A percentile compares a stretch with the other conserved stretches of the same genome.
phyloP scores from a whole-genome alignment of 192 early-diverging fungal genomes.

The Coemansia sp. region DNA sequence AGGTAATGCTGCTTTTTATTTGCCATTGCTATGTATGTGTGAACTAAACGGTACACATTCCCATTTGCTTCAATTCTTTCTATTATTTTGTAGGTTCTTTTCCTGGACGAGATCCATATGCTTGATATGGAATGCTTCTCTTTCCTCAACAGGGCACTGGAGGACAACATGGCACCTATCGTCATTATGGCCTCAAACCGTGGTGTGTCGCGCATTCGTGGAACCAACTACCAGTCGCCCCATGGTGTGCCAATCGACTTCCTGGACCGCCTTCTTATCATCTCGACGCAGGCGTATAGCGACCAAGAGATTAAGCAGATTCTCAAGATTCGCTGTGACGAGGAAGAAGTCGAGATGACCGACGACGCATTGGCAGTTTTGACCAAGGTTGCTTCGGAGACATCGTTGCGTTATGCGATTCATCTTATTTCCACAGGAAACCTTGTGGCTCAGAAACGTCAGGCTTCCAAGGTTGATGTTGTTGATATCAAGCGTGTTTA shows the following conservation, averaged over 20 bases:
- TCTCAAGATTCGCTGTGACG: conserved; percentile 85
- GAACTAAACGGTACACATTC: background rate
- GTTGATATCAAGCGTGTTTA: conserved; percentile 94
- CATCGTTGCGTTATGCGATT: conserved; percentile 92
- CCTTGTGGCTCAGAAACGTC: conserved; percentile 85
- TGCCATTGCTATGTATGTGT: no score
- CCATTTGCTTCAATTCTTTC: background rate
- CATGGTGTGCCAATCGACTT: conserved; percentile 98
- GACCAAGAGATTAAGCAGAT: conserved; percentile 85
- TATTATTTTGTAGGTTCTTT: conserved; percentile 58
- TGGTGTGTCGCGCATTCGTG: conserved; percentile 91
- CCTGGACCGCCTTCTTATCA: conserved; percentile 92
- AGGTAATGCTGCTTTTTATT: no score
- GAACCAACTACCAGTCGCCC: conserved; percentile 94
- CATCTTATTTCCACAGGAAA: conserved; percentile 95
- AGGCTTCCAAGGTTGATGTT: conserved; percentile 87
- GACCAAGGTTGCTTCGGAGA: conserved; percentile 88
- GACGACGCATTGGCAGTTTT: conserved; percentile 83
- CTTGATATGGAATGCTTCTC: conserved; percentile 99
- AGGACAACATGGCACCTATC: conserved; percentile 94
- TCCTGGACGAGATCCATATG: conserved; percentile 99
- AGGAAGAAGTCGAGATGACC: conserved; percentile 91
- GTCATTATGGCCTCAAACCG: conserved; percentile 99
- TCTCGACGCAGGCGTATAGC: conserved; percentile 86
- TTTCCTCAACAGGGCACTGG: conserved; percentile 95